Conservation (phyloP, 2,329 filamentous ascomycete genomes). For the Cytospora chrysosperma region DNA sequence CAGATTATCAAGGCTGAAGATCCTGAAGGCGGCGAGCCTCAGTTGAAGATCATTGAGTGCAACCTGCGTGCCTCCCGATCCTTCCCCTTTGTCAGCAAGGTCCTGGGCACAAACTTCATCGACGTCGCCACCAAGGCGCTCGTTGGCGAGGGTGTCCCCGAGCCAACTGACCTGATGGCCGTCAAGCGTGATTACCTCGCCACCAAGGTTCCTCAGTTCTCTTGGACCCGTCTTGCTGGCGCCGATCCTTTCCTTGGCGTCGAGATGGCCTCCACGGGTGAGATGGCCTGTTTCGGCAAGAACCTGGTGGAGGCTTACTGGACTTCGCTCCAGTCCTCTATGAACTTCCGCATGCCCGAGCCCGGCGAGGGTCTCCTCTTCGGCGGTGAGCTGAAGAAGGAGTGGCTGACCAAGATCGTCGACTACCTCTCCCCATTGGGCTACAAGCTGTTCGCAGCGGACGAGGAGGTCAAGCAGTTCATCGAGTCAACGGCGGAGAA, state of each 20-base stretch:
- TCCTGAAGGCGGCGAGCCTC: conserved; percentile 70
- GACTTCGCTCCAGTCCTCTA: conserved; percentile 91
- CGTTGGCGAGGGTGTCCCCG: conserved; percentile 79
- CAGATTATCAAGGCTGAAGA: conserved; percentile 94
- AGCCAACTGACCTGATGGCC: conserved; percentile 84
- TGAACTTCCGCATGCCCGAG: conserved; percentile 98
- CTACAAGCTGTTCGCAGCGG: conserved; percentile 92
- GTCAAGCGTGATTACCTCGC: conserved; percentile 88
- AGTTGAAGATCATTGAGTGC: conserved; percentile 96
- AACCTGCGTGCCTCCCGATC: conserved; percentile 96
- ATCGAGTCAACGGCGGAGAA: conserved; percentile 71
- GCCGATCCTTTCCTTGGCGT: conserved; percentile 97
- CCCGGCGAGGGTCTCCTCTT: conserved; percentile 94
- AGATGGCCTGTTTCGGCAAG: conserved; percentile 98
- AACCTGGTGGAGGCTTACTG: conserved; percentile 96
- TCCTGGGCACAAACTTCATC: conserved; percentile 94
- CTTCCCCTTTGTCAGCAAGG: conserved; percentile 98
- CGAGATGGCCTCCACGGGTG: conserved; percentile 95
- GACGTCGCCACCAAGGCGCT: conserved; percentile 92
- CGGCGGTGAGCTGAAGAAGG: conserved; percentile 74
- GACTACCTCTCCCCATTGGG: conserved; percentile 85
- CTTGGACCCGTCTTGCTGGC: conserved; percentile 95
- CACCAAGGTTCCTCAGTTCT: conserved; percentile 98
- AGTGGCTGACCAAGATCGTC: conserved; percentile 74
- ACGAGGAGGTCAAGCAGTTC: conserved; percentile 76